phyloP scores from a whole-genome alignment of 2,329 filamentous ascomycete genomes.

The Fusarium avenaceum region DNA sequence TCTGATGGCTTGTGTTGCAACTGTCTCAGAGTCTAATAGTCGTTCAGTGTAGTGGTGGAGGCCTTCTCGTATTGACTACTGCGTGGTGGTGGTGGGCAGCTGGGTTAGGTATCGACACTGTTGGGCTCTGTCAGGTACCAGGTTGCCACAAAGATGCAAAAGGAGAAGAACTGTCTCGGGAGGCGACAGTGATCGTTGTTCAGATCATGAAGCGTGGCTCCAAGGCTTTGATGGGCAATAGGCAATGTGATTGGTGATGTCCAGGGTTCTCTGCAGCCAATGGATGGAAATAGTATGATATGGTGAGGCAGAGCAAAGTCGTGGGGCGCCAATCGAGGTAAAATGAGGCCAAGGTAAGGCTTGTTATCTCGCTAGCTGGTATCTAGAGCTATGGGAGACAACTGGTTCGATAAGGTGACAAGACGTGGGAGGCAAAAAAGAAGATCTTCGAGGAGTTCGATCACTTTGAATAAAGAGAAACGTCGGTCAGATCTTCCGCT shows the following conservation, averaged over 20 bases:
- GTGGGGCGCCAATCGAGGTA: slow-evolving; percentile 51
- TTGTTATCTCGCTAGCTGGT: slow-evolving; percentile 38
- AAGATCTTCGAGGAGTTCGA: slow-evolving; percentile 38
- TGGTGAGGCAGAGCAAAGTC: slow-evolving; percentile 52
- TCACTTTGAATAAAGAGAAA: slow-evolving; percentile 45
- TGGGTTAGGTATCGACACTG: slow-evolving; percentile 48
- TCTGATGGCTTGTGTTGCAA: slow-evolving; percentile 16
- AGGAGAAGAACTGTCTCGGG: slow-evolving; percentile 50
- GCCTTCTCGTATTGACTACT: slow-evolving; percentile 33
- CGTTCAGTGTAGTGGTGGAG: slow-evolving; percentile 34
- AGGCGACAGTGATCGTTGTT: slow-evolving; percentile 44
- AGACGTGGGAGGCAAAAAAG: slow-evolving; percentile 40
- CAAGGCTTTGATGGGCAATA: slow-evolving; percentile 50
- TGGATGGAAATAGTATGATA: slow-evolving; percentile 52
- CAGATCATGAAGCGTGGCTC: slow-evolving; percentile 47
- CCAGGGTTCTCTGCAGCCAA: slow-evolving; percentile 52
- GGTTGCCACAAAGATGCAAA: slow-evolving; percentile 40
- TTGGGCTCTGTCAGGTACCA: slow-evolving; percentile 43
- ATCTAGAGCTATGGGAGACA: slow-evolving; percentile 32
- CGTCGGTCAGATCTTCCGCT: slow-evolving; percentile 44
- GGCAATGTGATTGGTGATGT: slow-evolving; percentile 54
- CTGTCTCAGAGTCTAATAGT: slow-evolving; percentile 22
- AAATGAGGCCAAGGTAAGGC: slow-evolving; percentile 49
- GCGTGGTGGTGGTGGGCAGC: slow-evolving; percentile 46
- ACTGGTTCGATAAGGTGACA: slow-evolving; percentile 26